phyloP scores from a whole-genome alignment of 352 stramenopile genomes.

The Aphanomyces euteiches region DNA sequence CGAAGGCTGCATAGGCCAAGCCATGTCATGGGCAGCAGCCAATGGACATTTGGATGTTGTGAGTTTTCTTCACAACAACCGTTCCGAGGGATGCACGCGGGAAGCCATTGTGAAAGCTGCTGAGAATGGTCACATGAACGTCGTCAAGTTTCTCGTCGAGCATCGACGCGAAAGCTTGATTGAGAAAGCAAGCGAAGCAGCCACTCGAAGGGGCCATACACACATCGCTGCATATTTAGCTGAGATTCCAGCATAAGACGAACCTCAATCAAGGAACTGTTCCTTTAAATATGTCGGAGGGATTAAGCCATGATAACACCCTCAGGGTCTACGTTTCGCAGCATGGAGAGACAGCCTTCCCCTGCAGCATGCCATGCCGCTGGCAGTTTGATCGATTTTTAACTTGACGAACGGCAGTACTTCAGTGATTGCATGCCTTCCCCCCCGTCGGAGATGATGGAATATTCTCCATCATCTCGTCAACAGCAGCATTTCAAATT shows the following conservation, averaged over 20 bases:
- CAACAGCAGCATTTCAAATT: too few relatives aligned
- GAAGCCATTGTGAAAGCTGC: constrained; percentile 28
- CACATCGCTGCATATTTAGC: constrained; percentile 30
- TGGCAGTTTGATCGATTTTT: too few relatives aligned
- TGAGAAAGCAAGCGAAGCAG: constrained; percentile 22
- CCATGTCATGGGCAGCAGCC: constrained; percentile 30
- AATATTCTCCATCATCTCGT: too few relatives aligned
- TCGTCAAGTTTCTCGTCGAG: constrained; percentile 31
- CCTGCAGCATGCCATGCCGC: too few relatives aligned
- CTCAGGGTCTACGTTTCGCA: too few relatives aligned
- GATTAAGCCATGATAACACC: too few relatives aligned
- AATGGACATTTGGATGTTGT: constrained; percentile 26
- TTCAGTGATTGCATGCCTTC: too few relatives aligned
- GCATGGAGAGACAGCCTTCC: too few relatives aligned
- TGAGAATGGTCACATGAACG: constrained; percentile 8
- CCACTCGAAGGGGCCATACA: constrained; percentile 12
- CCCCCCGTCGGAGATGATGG: too few relatives aligned
- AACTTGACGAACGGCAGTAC: too few relatives aligned
- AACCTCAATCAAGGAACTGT: too few relatives aligned
- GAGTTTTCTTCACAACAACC: constrained; percentile 31
- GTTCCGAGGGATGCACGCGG: constrained; percentile 28
- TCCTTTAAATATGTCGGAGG: too few relatives aligned
- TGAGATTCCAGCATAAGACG: background rate
- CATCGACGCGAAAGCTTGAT: constrained; percentile 28
- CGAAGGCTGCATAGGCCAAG: constrained; percentile 28